A percentile compares a stretch with the other conserved stretches of the same genome.
These are phyloP conservation scores for Helminthosporium solani DNA, from an alignment of 2,329 filamentous ascomycete genomes.

Conservation along the genomic window DNA sequence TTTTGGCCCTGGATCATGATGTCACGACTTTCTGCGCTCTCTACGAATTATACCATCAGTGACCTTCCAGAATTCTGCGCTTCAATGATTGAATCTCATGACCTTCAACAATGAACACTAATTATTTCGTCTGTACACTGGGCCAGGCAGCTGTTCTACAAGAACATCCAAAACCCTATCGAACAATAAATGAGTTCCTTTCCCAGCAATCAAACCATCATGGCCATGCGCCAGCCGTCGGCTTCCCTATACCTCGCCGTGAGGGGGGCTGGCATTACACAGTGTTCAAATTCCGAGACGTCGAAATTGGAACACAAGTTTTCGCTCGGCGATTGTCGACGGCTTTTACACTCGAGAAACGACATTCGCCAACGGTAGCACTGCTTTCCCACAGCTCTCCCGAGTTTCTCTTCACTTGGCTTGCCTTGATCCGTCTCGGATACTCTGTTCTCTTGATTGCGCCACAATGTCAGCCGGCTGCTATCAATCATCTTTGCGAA, in stretches of 20 bases:
- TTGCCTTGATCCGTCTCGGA: slow-evolving; percentile 59
- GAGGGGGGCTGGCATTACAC: slow-evolving; percentile 25
- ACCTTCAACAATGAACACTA: slow-evolving; percentile 33
- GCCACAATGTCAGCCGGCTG: slow-evolving; percentile 48
- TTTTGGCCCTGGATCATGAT: slow-evolving; percentile 23
- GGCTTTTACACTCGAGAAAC: slow-evolving; percentile 12
- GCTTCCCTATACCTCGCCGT: slow-evolving; percentile 46
- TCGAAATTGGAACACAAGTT: slow-evolving; percentile 35
- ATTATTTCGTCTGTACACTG: slow-evolving; percentile 63
- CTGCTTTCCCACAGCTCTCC: slow-evolving; percentile 59
- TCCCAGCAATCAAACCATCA: slow-evolving; percentile 47
- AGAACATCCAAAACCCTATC: slow-evolving; percentile 38
- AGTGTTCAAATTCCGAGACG: slow-evolving; percentile 41
- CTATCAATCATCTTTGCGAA: slow-evolving; percentile 56
- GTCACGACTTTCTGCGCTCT: slow-evolving; percentile 25
- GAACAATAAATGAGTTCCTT: slow-evolving; percentile 54
- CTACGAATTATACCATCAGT: neutral
- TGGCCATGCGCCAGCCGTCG: slow-evolving; percentile 51
- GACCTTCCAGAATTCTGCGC: neutral
- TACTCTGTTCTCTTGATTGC: slow-evolving; percentile 59
- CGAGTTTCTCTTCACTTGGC: slow-evolving; percentile 61
- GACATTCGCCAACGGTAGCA: slow-evolving; percentile 45
- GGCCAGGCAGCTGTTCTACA: slow-evolving; percentile 53
- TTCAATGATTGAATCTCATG: neutral
- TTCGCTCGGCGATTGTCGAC: slow-evolving; percentile 38